phyloP scores from a whole-genome alignment of 352 stramenopile genomes.

The Phytopythium delawarense region DNA sequence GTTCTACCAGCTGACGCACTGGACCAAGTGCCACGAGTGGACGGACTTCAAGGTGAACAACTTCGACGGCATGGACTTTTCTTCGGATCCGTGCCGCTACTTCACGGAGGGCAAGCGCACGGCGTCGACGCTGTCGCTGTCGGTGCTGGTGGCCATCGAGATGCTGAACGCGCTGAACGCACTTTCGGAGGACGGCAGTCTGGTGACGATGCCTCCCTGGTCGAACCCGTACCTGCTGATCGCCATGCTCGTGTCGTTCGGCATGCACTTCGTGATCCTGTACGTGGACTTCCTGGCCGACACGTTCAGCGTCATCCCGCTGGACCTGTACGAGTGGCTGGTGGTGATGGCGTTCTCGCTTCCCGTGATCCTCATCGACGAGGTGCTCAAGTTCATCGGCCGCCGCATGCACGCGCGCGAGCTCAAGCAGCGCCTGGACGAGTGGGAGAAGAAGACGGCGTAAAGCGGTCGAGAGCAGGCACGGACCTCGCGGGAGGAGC shows the following conservation, averaged over 20 bases:
- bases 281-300: slow-evolving; percentile 92
- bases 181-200: slow-evolving; percentile 88
- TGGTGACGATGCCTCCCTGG: slow-evolving; percentile 92
- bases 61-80: slow-evolving; percentile 89
- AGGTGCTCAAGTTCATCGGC: slow-evolving; percentile 92
- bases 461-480: slow-evolving; percentile 14
- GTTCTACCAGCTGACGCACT: slow-evolving; percentile 88
- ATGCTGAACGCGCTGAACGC: slow-evolving; percentile 96
- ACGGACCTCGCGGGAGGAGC: neutral
- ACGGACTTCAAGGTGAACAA: slow-evolving; percentile 91
- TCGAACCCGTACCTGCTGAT: slow-evolving; percentile 93
- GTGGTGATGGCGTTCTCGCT: slow-evolving; percentile 91
- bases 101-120: slow-evolving; percentile 91
- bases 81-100: slow-evolving; percentile 89
- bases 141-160: slow-evolving; percentile 93
- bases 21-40: slow-evolving; percentile 89
- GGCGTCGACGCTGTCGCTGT: slow-evolving; percentile 92
- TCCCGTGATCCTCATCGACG: slow-evolving; percentile 93
- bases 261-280: slow-evolving; percentile 92
- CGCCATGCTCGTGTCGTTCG: slow-evolving; percentile 92
- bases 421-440: slow-evolving; percentile 58
- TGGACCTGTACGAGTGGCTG: slow-evolving; percentile 91
- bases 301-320: slow-evolving; percentile 91
- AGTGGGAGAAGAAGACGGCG: slow-evolving; percentile 47
- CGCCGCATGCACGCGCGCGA: slow-evolving; percentile 75